Evolutionary conservation across 257 asterid genomes (phyloP), one percentile per base, ranked within the genome.

Genomic region (Capsicum rhomboideum): DNA sequence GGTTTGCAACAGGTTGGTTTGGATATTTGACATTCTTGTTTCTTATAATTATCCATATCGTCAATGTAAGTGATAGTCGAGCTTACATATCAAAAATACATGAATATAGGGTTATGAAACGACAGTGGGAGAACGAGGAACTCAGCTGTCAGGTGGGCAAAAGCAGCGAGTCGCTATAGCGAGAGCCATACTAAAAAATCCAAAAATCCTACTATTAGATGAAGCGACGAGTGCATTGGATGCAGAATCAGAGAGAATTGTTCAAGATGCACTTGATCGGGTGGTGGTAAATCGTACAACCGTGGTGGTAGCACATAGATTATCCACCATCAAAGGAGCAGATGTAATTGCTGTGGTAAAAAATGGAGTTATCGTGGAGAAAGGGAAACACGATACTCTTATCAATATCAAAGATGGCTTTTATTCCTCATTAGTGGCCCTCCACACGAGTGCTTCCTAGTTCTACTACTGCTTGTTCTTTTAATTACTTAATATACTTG

Each of bases 131-230:
- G 99, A 96, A 83, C 89, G 98, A 58, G 99, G 98, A 17, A 85
- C 90, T 5, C 98, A 94, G 40, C 86, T 95, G 44, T 95, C 98
- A 0, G 97, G 98, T 1, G 99, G 99, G 8, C 99, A 95, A 49
- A 94, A 95, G 87, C 99, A 95, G 68, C 95, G 99, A 2, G 92
- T 96, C 0, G 98, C 99, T 68, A 96, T 96, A 6, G 99, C 99
- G 0, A 90, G 99, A 14, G 99, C 97, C 79, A 91, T 96, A 17
- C 68, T 94, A 7, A 96, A 94, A 87, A 90, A 90, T 52, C 99
- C 98, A 0, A 92, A 89, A 90, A 91, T 96, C 71, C 81, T 96
- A 12, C 90, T 96, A 40, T 74, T 96, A 4, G 99, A 95, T 12
- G 99, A 95, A 90, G 98, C 99, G 0, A 95, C 99, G 0, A 94